Base-by-base conservation (phyloP, 352 stramenopile genomes). In the Globisporangium canariense region DNA sequence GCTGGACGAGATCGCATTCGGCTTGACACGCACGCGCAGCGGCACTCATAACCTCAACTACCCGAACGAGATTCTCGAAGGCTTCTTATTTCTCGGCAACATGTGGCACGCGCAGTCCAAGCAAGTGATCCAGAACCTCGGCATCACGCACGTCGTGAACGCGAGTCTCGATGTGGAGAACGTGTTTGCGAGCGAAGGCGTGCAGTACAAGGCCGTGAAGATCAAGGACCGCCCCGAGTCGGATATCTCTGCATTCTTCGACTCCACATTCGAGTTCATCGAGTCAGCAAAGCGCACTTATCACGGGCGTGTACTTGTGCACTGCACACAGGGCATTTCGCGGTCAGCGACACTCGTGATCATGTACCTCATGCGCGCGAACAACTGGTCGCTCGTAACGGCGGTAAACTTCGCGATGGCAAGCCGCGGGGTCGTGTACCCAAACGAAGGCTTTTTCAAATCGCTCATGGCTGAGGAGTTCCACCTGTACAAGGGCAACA, bases 11-110 rank as follows among this genome's bases (percentile, higher is more conserved):
- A 81, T 91, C 13, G 78, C 83, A 10, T 52, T 64, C 11, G 69
- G 82, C 11, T 47, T 92, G 34, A 85, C 74, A 54, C 84, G 86
- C 53, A 94, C 86, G 32, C 84, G 86, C 59, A 94, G 86, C 64
- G 86, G 86, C 22, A 93, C 80, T 5, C 86, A 95, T 76, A 90
- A 91, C 72, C 61, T 95, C 20, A 93, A 92, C 70, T 95, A 95
- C 75, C 86, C 86, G 49, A 95, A 95, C 60, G 86, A 95, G 64
- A 90, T 95, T 57, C 70, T 95, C 38, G 86, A 95, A 54, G 84
- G 84, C 1, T 95, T 95, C 68, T 65, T 95, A 8, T 95, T 91
- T 62, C 72, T 95, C 22, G 86, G 86, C 47, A 95, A 95, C 70
- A 93, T 95, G 84, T 95, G 86, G 86, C 86, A 95, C 68, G 86